These are phyloP conservation scores for Plasmodium knowlesi DNA, from an alignment of 169 alveolate genomes.

Conservation along the genomic window DNA sequence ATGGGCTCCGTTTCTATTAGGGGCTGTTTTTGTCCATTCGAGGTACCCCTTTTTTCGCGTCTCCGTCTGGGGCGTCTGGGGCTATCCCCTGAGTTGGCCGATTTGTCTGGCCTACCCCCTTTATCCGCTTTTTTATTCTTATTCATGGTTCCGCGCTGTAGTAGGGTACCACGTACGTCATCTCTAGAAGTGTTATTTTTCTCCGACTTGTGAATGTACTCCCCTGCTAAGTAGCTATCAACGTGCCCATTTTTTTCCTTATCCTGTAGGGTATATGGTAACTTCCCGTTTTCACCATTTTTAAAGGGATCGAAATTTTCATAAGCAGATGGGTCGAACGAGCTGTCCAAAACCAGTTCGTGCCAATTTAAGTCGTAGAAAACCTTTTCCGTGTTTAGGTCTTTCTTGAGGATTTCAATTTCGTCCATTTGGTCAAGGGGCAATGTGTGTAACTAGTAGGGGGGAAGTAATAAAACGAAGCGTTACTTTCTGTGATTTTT, in stretches of 20 bases:
- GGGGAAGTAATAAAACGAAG: background rate
- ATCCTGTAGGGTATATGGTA: background rate
- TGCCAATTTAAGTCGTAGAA: slow-evolving; percentile 48
- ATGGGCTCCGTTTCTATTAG: background rate
- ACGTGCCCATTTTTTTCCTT: background rate
- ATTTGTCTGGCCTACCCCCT: background rate
- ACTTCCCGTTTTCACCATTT: background rate
- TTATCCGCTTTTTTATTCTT: background rate
- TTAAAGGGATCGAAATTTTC: background rate
- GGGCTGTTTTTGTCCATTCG: background rate
- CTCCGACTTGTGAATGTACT: background rate
- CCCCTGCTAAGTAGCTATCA: background rate
- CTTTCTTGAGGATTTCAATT: slow-evolving; percentile 32
- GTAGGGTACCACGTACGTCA: background rate
- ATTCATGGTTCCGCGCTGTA: background rate
- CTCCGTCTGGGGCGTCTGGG: background rate
- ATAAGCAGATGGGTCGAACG: slow-evolving; percentile 9
- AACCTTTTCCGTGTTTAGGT: slow-evolving; percentile 50
- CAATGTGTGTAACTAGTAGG: background rate
- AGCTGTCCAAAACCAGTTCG: slow-evolving; percentile 22
- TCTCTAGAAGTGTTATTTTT: background rate
- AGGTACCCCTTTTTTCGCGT: background rate
- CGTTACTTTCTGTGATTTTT: background rate
- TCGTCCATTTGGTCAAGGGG: background rate
- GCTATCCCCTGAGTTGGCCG: background rate